Percentiles rank a stretch among this genome's conserved stretches.
Conservation (phyloP, 2,329 filamentous ascomycete species). For the Aspergillus pseudoviridinutans region DNA sequence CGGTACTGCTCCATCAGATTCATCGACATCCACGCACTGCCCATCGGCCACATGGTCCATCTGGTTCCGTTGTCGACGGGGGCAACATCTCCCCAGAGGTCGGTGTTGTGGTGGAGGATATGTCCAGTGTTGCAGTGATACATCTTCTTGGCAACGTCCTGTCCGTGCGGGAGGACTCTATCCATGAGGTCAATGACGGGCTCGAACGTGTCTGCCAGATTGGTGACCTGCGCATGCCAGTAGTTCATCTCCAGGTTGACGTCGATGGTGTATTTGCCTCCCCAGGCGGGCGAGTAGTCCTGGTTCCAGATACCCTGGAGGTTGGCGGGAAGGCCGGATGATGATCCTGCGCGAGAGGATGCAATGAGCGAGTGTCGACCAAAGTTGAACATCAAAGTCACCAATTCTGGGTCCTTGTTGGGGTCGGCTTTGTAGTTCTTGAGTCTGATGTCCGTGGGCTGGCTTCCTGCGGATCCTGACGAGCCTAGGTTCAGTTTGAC, state of each 20-base stretch:
- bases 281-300: constrained; percentile 46
- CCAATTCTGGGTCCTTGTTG: constrained; percentile 30
- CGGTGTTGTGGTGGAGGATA: constrained; percentile 54
- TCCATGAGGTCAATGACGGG: constrained; percentile 43
- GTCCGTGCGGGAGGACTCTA: constrained; percentile 34
- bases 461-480: neutral
- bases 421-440: neutral
- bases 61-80: constrained; percentile 43
- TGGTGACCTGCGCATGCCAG: constrained; percentile 53
- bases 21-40: constrained; percentile 56
- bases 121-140: constrained; percentile 50
- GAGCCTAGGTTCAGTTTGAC: constrained; percentile 2
- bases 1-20: constrained; percentile 55
- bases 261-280: constrained; percentile 54
- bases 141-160: constrained; percentile 49
- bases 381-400: constrained; percentile 49
- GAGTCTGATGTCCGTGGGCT: constrained; percentile 4
- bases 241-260: constrained; percentile 62
- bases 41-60: constrained; percentile 37
- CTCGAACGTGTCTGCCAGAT: constrained; percentile 40
- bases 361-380: constrained; percentile 51
- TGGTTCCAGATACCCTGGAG: constrained; percentile 56
- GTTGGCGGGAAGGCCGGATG: constrained; percentile 49
- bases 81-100: constrained; percentile 54
- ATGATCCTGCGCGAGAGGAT: constrained; percentile 39